Percentiles rank a stretch among this genome's conserved stretches.
Conservation (phyloP, 2,329 filamentous ascomycete species). For the Macrophomina tecta region DNA sequence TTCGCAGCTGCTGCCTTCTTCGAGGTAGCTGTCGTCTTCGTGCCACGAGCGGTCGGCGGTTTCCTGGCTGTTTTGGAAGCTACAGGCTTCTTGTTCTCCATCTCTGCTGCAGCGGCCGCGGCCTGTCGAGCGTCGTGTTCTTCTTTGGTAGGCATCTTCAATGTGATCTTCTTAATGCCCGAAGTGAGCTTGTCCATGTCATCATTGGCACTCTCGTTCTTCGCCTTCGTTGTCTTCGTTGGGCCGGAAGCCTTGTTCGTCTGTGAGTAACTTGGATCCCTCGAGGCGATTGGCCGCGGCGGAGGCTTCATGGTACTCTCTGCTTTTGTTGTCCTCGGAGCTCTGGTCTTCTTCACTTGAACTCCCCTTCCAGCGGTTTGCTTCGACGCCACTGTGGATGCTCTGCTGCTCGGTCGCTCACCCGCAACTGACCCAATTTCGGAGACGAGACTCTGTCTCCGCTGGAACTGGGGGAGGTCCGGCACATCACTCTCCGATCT, state of each 20-base stretch:
- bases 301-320: constrained; percentile 14
- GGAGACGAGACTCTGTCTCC: constrained; percentile 55
- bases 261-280: constrained; percentile 12
- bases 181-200: constrained; percentile 59
- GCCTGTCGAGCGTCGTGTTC: constrained; percentile 60
- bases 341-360: constrained; percentile 66
- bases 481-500: constrained; percentile 11
- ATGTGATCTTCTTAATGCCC: constrained; percentile 63
- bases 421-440: constrained; percentile 47
- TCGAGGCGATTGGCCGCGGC: constrained; percentile 13
- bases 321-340: constrained; percentile 37
- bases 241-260: background rate
- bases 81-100: constrained; percentile 39
- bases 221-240: background rate
- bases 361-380: constrained; percentile 43
- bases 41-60: constrained; percentile 28
- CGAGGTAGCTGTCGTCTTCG: constrained; percentile 29
- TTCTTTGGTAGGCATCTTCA: constrained; percentile 64
- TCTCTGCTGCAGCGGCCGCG: constrained; percentile 47
- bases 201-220: constrained; percentile 36
- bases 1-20: constrained; percentile 31
- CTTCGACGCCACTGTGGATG: constrained; percentile 33
- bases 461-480: constrained; percentile 20
- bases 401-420: constrained; percentile 41
- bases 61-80: constrained; percentile 43